Percentiles rank a stretch among this genome's conserved stretches.
Conservation (phyloP, 2,329 filamentous ascomycete genomes). For the Colletotrichum echinochloae region DNA sequence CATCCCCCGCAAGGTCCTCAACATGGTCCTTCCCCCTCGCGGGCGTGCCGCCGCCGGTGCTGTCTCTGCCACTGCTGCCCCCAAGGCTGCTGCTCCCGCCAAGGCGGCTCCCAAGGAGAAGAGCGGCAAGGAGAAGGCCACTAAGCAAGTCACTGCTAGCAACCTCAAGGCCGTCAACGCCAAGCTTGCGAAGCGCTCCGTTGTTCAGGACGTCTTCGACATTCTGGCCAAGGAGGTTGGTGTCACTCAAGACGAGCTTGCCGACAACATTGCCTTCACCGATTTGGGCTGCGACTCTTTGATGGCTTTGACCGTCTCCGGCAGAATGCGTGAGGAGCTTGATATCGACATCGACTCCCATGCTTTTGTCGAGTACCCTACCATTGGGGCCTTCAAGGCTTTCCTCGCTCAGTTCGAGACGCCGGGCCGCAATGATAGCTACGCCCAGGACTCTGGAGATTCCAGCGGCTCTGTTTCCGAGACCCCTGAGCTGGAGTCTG, state of each 20-base stretch:
- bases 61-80: constrained; percentile 50
- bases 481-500: constrained; percentile 59
- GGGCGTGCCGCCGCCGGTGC: constrained; percentile 57
- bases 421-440: constrained; percentile 43
- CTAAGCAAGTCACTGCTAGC: constrained; percentile 57
- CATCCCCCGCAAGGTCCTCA: constrained; percentile 74
- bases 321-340: constrained; percentile 68
- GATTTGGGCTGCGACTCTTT: constrained; percentile 72
- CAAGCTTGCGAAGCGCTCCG: constrained; percentile 58
- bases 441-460: constrained; percentile 49
- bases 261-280: constrained; percentile 66
- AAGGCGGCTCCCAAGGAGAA: constrained; percentile 49
- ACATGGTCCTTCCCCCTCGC: constrained; percentile 73
- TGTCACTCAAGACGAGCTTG: constrained; percentile 65
- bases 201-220: constrained; percentile 60
- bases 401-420: constrained; percentile 53
- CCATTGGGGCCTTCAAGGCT: constrained; percentile 66
- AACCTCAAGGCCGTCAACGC: constrained; percentile 63
- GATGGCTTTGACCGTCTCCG: constrained; percentile 69
- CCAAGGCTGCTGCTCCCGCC: constrained; percentile 50
- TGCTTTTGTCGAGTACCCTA: constrained; percentile 66
- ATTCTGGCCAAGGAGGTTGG: constrained; percentile 69
- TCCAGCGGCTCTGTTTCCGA: constrained; percentile 57
- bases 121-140: constrained; percentile 55
- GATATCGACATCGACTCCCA: constrained; percentile 66